Conservation (phyloP, 148 eudicot genomes). For the Silene uniflora region DNA sequence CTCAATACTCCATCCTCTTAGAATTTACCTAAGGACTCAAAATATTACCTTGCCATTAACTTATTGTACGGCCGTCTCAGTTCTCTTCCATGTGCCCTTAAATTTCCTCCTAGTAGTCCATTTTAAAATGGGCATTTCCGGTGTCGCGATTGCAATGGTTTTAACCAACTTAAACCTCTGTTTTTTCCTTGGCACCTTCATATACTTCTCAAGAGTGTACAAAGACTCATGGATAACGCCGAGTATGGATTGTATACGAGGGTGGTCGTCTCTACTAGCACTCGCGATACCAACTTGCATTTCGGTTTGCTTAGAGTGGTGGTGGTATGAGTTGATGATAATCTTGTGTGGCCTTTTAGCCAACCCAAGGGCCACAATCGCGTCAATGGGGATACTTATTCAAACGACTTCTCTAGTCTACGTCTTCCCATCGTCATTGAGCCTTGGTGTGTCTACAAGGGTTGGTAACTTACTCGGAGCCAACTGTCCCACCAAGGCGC, state of each 20-base stretch:
- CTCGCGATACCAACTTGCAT: constrained; percentile 70
- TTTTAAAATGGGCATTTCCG: constrained; percentile 58
- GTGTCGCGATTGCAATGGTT: constrained; percentile 68
- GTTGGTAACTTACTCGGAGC: constrained; percentile 85
- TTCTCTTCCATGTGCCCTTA: constrained; percentile 63
- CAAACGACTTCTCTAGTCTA: constrained; percentile 81
- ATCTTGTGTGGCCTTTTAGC: constrained; percentile 62
- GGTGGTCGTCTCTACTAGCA: constrained; percentile 62
- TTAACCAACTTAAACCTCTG: constrained; percentile 65
- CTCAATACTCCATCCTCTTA: constrained; percentile 70
- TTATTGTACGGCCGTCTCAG: constrained; percentile 53
- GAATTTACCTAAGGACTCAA: constrained; percentile 74
- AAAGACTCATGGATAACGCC: constrained; percentile 70
- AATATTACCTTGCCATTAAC: constrained; percentile 69
- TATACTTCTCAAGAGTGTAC: constrained; percentile 58
- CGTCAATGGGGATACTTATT: constrained; percentile 85
- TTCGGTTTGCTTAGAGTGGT: constrained; percentile 90
- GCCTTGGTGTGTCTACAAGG: constrained; percentile 78
- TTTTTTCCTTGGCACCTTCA: constrained; percentile 38
- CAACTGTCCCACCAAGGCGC: constrained; percentile 53
- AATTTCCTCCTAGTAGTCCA: constrained; percentile 58
- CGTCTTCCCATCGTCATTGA: constrained; percentile 70
- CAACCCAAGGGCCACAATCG: constrained; percentile 73
- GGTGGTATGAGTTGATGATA: constrained; percentile 98
- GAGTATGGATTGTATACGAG: constrained; percentile 56